Evolutionary conservation across 768 basidiomycete genomes (phyloP).

Genomic region (Filobasidium wieringae): DNA sequence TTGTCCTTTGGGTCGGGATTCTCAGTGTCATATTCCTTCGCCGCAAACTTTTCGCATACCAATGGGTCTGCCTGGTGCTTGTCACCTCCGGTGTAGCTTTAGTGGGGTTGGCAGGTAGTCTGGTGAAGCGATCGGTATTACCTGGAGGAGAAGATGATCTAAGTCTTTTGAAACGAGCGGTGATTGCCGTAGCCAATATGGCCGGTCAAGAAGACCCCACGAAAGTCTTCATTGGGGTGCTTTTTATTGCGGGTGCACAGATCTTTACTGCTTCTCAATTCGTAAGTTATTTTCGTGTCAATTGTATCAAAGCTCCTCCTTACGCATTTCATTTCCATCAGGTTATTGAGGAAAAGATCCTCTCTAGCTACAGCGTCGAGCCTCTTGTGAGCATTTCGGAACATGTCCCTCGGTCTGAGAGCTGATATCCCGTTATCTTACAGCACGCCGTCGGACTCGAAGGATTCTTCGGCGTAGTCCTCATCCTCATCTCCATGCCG

Average conservation of each 20-base stretch:
- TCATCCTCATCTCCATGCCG: conserved; percentile 67
- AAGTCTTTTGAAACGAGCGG: conserved; percentile 2
- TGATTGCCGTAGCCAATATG: conserved; percentile 13
- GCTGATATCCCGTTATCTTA: not conserved
- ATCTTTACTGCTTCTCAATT: conserved; percentile 49
- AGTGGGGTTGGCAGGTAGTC: conserved; percentile 67
- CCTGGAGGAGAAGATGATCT: conserved; percentile 4
- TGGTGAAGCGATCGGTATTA: conserved; percentile 58
- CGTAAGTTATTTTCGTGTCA: conserved; percentile 14
- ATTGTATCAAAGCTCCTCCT: not conserved
- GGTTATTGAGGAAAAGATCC: conserved; percentile 92
- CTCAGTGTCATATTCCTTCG: conserved; percentile 83
- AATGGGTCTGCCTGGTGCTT: conserved; percentile 82
- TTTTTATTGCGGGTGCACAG: conserved; percentile 87
- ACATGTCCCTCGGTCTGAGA: not conserved
- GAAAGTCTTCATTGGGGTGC: conserved; percentile 50
- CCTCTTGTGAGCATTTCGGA: conserved; percentile 51
- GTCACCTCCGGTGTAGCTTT: conserved; percentile 49
- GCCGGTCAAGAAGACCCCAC: conserved; percentile 38
- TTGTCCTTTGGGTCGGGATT: conserved; percentile 85
- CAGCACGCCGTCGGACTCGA: conserved; percentile 75
- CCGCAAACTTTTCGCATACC: conserved; percentile 73
- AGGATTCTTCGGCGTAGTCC: conserved; percentile 76
- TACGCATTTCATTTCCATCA: not conserved
- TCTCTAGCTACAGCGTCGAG: conserved; percentile 70